Percentiles rank a stretch among this genome's conserved stretches.
These are phyloP conservation scores for Fusarium duplospermum DNA, from an alignment of 2,329 filamentous ascomycete species.

Conservation along the genomic window DNA sequence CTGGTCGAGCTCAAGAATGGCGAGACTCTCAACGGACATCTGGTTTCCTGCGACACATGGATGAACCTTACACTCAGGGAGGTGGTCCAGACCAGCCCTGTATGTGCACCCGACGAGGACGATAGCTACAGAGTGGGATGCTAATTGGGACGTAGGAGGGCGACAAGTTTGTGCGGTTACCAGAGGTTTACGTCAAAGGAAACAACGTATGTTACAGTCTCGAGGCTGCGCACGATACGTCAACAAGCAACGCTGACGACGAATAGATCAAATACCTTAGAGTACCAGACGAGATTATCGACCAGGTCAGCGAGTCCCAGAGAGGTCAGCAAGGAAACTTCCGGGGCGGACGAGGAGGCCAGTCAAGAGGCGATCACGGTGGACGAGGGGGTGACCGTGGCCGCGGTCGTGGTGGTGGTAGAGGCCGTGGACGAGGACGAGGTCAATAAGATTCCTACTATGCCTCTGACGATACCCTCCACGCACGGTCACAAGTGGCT, in stretches of 20 bases:
- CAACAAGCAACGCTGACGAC: constrained; percentile 19
- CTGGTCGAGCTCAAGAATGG: constrained; percentile 97
- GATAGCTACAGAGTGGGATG: neutral
- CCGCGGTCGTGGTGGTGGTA: constrained; percentile 54
- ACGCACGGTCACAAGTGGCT: neutral
- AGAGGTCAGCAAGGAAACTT: constrained; percentile 73
- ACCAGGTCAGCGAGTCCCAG: constrained; percentile 92
- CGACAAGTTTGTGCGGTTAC: constrained; percentile 90
- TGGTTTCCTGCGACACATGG: constrained; percentile 98
- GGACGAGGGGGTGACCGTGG: constrained; percentile 62
- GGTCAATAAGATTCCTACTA: constrained; percentile 43
- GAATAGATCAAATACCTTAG: constrained; percentile 95
- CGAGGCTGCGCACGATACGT: neutral
- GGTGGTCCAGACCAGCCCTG: constrained; percentile 93
- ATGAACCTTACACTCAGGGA: constrained; percentile 99
- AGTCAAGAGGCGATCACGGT: constrained; percentile 68
- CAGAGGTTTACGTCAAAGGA: constrained; percentile 95
- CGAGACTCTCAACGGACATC: constrained; percentile 95
- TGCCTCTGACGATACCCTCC: constrained; percentile 14
- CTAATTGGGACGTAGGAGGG: constrained; percentile 73
- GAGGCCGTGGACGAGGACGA: constrained; percentile 52
- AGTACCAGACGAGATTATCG: constrained; percentile 96
- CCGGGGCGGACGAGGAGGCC: constrained; percentile 72
- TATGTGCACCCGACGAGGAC: constrained; percentile 51
- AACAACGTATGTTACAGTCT: constrained; percentile 80